phyloP scores from a whole-genome alignment of 2,329 filamentous ascomycete genomes.

The Colletotrichum incanum region DNA sequence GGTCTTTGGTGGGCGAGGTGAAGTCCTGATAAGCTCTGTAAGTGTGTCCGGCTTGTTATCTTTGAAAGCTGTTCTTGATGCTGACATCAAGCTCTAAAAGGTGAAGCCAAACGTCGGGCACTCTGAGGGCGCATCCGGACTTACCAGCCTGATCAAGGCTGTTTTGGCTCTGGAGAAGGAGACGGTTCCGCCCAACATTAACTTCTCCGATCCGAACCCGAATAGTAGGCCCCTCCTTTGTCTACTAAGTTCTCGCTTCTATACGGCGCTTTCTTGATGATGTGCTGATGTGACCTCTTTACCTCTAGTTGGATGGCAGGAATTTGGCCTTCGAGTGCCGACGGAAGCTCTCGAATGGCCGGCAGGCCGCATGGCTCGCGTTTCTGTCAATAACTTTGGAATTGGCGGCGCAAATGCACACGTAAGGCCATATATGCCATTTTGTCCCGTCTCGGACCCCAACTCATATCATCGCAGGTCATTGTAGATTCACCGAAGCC shows the following conservation, averaged over 20 bases:
- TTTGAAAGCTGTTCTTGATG: neutral
- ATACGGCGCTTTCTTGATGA: neutral
- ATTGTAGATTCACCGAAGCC: constrained; percentile 13
- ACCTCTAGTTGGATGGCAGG: constrained; percentile 19
- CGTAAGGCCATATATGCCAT: constrained; percentile 38
- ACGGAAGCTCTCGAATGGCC: constrained; percentile 48
- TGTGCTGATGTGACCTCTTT: neutral
- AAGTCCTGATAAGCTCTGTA: constrained; percentile 7
- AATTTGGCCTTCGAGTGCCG: constrained; percentile 46
- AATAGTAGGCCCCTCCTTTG: constrained; percentile 1
- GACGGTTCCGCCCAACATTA: constrained; percentile 33
- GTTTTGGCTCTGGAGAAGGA: constrained; percentile 46
- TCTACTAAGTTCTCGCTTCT: neutral
- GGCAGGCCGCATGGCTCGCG: constrained; percentile 43
- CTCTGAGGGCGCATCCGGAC: constrained; percentile 52
- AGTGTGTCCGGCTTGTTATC: neutral
- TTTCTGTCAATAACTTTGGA: constrained; percentile 55
- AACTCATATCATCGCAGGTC: neutral
- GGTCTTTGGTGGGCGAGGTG: constrained; percentile 45
- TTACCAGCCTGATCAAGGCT: constrained; percentile 51
- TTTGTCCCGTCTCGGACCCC: neutral
- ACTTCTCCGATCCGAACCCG: constrained; percentile 32
- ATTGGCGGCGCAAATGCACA: constrained; percentile 48
- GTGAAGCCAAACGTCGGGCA: constrained; percentile 57
- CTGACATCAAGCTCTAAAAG: neutral